Evolutionary conservation across 2,329 filamentous ascomycete species (phyloP).

Genomic region (Myriosclerotinia curreyana): DNA sequence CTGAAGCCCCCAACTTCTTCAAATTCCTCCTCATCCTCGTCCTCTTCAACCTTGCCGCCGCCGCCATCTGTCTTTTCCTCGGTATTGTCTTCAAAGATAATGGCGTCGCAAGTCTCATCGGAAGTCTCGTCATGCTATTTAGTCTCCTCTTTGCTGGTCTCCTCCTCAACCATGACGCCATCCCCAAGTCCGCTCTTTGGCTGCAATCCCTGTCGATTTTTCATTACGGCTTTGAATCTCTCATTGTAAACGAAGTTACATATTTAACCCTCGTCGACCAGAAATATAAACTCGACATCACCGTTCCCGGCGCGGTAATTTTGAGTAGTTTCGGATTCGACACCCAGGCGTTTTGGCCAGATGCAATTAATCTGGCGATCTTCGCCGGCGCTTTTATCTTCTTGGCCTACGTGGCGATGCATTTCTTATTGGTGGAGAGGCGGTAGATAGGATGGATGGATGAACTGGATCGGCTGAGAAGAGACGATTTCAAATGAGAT

Average conservation of each 20-base stretch:
- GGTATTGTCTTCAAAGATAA: constrained; percentile 91
- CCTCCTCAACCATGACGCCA: constrained; percentile 89
- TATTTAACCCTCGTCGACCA: constrained; percentile 86
- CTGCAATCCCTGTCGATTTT: constrained; percentile 93
- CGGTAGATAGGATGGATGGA: constrained; percentile 47
- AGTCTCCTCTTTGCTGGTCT: constrained; percentile 92
- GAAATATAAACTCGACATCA: constrained; percentile 95
- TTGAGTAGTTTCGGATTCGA: constrained; percentile 93
- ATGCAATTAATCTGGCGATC: constrained; percentile 75
- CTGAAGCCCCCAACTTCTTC: constrained; percentile 79
- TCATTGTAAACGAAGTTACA: constrained; percentile 96
- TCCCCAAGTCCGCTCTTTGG: constrained; percentile 82
- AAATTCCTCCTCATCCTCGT: constrained; percentile 90
- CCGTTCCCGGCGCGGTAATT: constrained; percentile 90
- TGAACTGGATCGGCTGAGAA: not conserved
- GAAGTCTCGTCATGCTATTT: constrained; percentile 96
- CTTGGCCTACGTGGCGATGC: constrained; percentile 88
- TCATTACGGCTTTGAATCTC: constrained; percentile 93
- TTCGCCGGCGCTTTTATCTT: constrained; percentile 83
- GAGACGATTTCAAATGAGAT: not conserved
- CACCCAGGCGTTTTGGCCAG: constrained; percentile 78
- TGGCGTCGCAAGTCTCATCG: constrained; percentile 88
- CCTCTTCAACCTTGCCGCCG: constrained; percentile 92
- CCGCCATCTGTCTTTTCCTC: constrained; percentile 91
- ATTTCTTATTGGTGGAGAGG: constrained; percentile 87